These are phyloP conservation scores for Malassezia arunalokei DNA, from an alignment of 1,284 basidiomycete species.

Conservation along the genomic window DNA sequence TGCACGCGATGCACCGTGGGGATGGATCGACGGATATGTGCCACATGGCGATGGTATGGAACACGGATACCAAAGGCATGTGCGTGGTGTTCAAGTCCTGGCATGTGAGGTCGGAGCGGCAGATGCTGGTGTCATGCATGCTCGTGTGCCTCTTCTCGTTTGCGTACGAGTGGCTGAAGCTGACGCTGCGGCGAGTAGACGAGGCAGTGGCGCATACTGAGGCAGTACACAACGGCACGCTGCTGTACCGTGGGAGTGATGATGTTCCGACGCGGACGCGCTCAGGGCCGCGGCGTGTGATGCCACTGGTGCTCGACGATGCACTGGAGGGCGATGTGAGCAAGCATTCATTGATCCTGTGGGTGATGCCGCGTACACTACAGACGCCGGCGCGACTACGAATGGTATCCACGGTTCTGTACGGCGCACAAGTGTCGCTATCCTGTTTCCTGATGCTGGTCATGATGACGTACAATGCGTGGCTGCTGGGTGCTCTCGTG, in stretches of 20 bases:
- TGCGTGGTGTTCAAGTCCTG: constrained; percentile 9
- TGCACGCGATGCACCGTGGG: not conserved
- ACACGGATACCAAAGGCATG: constrained; percentile 7
- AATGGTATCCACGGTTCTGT: constrained; percentile 11
- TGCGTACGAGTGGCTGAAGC: constrained; percentile 9
- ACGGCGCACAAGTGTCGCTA: constrained; percentile 19
- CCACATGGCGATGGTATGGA: constrained; percentile 14
- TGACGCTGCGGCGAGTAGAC: constrained; percentile 1
- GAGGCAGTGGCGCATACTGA: not conserved
- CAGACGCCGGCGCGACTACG: constrained; percentile 12
- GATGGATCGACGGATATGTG: not conserved
- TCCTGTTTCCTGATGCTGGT: constrained; percentile 32
- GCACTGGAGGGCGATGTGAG: not conserved
- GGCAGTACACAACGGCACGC: not conserved
- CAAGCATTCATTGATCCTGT: not conserved
- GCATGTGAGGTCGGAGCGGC: constrained; percentile 4
- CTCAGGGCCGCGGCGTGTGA: constrained; percentile 3
- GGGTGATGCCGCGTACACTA: not conserved
- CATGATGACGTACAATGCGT: constrained; percentile 35
- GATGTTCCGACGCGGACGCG: not conserved
- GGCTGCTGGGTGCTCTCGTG: constrained; percentile 24
- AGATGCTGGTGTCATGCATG: constrained; percentile 3
- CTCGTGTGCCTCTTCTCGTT: constrained; percentile 1
- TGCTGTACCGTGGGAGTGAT: not conserved
- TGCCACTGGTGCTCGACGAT: constrained; percentile 2